Evolutionary conservation across 2,329 filamentous ascomycete species (phyloP).

Genomic region (Ophiostoma populinum): DNA sequence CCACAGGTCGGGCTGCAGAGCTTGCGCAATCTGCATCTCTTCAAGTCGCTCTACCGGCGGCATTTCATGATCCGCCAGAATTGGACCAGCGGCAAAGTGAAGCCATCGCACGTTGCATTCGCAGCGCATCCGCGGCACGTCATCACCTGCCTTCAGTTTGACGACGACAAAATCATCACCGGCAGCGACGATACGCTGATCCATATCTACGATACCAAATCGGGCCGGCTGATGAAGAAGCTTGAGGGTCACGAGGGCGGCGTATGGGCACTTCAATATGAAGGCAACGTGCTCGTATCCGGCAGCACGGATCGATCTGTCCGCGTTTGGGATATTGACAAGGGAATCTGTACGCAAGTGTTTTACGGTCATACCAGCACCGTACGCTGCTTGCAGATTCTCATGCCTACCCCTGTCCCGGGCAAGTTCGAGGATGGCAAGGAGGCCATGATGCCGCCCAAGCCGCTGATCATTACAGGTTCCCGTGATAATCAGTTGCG

Average conservation of each 20-base stretch:
- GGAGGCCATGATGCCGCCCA: conserved; percentile 76
- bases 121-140: conserved; percentile 92
- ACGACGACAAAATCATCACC: conserved; percentile 94
- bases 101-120: conserved; percentile 85
- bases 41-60: conserved; percentile 88
- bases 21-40: conserved; percentile 73
- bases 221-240: conserved; percentile 65
- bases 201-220: conserved; percentile 95
- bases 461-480: conserved; percentile 91
- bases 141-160: conserved; percentile 93
- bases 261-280: conserved; percentile 93
- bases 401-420: conserved; percentile 61
- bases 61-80: conserved; percentile 79
- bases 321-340: conserved; percentile 98
- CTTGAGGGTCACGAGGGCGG: conserved; percentile 91
- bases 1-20: conserved; percentile 63
- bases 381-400: conserved; percentile 84
- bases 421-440: conserved; percentile 54
- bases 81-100: conserved; percentile 76
- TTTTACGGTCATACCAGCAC: conserved; percentile 98
- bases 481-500: conserved; percentile 87
- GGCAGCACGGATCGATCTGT: conserved; percentile 93
- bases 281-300: conserved; percentile 87
- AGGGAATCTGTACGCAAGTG: conserved; percentile 79
- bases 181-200: conserved; percentile 96